Evolutionary conservation across 2,329 filamentous ascomycete species (phyloP).

Genomic region (Domatiomyces globalis): DNA sequence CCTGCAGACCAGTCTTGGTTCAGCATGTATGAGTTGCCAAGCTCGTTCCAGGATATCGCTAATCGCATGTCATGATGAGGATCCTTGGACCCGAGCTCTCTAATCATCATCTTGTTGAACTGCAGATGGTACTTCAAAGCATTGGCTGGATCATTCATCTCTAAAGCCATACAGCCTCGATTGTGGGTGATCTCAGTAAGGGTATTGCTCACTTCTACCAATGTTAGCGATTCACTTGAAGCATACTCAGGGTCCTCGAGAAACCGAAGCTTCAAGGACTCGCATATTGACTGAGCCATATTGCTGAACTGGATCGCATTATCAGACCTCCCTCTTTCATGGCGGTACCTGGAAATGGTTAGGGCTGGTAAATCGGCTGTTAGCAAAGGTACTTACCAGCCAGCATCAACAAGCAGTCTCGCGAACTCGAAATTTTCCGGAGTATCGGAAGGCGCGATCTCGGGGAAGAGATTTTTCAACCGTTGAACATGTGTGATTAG

Average conservation of each 20-base stretch:
- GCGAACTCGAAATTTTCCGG: constrained; percentile 1
- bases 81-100: not conserved
- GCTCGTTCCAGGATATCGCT: constrained; percentile 3
- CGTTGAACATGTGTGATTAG: constrained; percentile 1
- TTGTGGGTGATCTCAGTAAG: constrained; percentile 1
- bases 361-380: too few relatives aligned
- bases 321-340: constrained; percentile 1
- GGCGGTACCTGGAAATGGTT: too few relatives aligned
- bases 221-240: not conserved
- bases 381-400: too few relatives aligned
- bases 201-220: not conserved
- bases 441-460: not conserved
- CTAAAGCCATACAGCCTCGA: constrained; percentile 1
- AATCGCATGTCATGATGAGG: constrained; percentile 1
- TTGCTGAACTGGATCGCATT: constrained; percentile 1
- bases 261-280: constrained; percentile 1
- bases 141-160: constrained; percentile 1
- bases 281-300: constrained; percentile 1
- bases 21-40: constrained; percentile 4
- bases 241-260: not conserved
- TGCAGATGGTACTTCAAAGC: not conserved
- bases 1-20: constrained; percentile 1
- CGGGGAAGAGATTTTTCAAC: not conserved
- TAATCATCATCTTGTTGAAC: constrained; percentile 2
- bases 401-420: constrained; percentile 1